phyloP scores from a whole-genome alignment of 768 basidiomycete species.

The Postia placenta region DNA sequence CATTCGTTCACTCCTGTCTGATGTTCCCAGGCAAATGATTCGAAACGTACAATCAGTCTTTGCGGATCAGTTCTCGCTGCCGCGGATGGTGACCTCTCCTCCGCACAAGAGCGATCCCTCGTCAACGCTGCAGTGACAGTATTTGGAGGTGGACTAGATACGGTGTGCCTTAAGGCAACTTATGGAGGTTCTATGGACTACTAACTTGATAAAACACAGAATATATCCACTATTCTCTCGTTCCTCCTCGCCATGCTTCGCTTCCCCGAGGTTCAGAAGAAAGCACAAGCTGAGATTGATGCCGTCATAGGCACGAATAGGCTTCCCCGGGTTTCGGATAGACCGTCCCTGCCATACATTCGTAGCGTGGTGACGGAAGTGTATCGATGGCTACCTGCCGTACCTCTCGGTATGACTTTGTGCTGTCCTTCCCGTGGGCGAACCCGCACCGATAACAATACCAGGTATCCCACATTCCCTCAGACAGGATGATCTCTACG shows the following conservation, averaged over 20 bases:
- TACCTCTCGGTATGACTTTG: neutral
- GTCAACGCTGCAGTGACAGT: neutral
- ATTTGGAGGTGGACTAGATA: conserved; percentile 1
- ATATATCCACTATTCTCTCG: neutral
- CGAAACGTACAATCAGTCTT: conserved; percentile 42
- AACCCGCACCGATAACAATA: conserved; percentile 23
- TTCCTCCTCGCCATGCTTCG: conserved; percentile 4
- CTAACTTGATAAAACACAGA: neutral
- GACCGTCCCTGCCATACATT: too few relatives aligned
- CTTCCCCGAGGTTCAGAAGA: conserved; percentile 19
- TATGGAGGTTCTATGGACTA: too few relatives aligned
- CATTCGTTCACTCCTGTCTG: conserved; percentile 46
- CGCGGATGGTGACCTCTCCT: neutral
- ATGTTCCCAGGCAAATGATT: conserved; percentile 53
- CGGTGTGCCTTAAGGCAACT: neutral
- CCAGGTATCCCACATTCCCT: conserved; percentile 32
- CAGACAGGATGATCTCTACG: conserved; percentile 34
- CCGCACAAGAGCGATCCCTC: neutral
- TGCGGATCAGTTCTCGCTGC: neutral
- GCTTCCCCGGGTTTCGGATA: too few relatives aligned
- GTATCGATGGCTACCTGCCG: conserved; percentile 39
- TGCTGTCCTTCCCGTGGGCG: too few relatives aligned
- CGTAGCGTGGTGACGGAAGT: too few relatives aligned
- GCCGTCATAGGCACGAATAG: conserved; percentile 43
- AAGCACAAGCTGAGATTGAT: conserved; percentile 57